Percentiles rank a stretch among this genome's conserved stretches.
phyloP scores from a whole-genome alignment of 768 basidiomycete species.

The Boletellus ananas region DNA sequence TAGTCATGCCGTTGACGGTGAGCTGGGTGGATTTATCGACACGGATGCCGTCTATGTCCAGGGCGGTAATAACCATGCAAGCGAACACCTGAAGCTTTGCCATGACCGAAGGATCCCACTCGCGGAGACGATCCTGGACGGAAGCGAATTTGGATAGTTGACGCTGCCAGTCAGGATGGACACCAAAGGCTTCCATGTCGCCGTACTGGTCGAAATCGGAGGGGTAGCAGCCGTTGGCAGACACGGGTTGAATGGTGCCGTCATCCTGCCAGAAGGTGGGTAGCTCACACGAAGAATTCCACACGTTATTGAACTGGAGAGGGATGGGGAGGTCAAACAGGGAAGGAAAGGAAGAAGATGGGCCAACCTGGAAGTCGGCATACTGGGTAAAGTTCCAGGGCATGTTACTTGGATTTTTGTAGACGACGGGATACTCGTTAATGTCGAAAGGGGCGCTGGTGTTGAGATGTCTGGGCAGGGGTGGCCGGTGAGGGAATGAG shows the following conservation, averaged over 20 bases:
- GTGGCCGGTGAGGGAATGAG: constrained; percentile 11
- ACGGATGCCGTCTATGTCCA: constrained; percentile 92
- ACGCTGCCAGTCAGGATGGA: constrained; percentile 91
- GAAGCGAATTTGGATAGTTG: constrained; percentile 94
- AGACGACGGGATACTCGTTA: constrained; percentile 66
- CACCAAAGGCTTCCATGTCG: constrained; percentile 97
- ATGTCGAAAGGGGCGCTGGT: constrained; percentile 74
- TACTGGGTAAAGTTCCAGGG: constrained; percentile 90
- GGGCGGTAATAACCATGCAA: constrained; percentile 82
- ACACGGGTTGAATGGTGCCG: constrained; percentile 50
- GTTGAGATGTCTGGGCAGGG: constrained; percentile 56
- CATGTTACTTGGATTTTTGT: constrained; percentile 70
- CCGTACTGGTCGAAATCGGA: constrained; percentile 96
- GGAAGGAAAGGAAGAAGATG: not conserved
- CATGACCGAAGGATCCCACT: constrained; percentile 83
- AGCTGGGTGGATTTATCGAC: constrained; percentile 94
- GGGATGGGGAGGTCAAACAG: not conserved
- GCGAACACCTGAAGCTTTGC: constrained; percentile 73
- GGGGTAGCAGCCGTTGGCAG: constrained; percentile 64
- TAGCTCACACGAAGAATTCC: constrained; percentile 69
- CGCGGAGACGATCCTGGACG: constrained; percentile 91
- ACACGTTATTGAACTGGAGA: constrained; percentile 57
- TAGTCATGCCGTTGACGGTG: constrained; percentile 73
- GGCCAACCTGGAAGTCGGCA: constrained; percentile 68
- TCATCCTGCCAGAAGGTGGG: constrained; percentile 81